These are phyloP conservation scores for Hemerocallis citrina DNA, from an alignment of 106 monocot genomes.

Conservation along the genomic window DNA sequence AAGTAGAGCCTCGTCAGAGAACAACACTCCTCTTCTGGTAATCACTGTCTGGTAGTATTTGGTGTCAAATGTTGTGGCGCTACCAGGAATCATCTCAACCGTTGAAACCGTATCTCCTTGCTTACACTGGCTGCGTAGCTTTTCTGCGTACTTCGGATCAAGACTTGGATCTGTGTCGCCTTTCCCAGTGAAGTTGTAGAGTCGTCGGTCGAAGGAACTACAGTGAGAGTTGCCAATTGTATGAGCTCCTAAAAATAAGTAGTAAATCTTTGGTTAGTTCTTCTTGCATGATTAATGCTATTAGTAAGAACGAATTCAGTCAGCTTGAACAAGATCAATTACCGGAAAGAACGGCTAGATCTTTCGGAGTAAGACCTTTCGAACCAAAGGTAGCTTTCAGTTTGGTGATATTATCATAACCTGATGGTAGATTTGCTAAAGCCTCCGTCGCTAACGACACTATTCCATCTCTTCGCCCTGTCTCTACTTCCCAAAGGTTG, in stretches of 20 bases:
- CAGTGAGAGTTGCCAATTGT: slow-evolving; percentile 36
- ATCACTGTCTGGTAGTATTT: slow-evolving; percentile 26
- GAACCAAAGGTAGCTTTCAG: slow-evolving; percentile 8
- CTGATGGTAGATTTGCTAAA: slow-evolving; percentile 8
- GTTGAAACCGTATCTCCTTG: slow-evolving; percentile 1
- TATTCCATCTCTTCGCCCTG: slow-evolving; percentile 24
- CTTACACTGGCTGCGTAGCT: slow-evolving; percentile 24
- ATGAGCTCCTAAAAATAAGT: slow-evolving; percentile 20
- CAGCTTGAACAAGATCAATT: too few relatives aligned
- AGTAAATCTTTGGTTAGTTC: too few relatives aligned
- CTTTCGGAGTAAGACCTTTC: slow-evolving; percentile 15
- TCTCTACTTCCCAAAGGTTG: slow-evolving; percentile 16
- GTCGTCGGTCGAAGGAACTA: slow-evolving; percentile 14
- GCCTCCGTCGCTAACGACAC: slow-evolving; percentile 2
- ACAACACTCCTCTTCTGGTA: slow-evolving; percentile 27
- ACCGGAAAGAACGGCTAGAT: slow-evolving; percentile 23
- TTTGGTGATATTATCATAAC: slow-evolving; percentile 1
- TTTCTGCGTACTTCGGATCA: slow-evolving; percentile 11
- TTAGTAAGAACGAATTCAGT: too few relatives aligned
- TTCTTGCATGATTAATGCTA: too few relatives aligned
- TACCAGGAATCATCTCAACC: slow-evolving; percentile 27
- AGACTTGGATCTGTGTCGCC: slow-evolving; percentile 36
- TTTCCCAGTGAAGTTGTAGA: slow-evolving; percentile 41
- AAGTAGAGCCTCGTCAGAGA: slow-evolving; percentile 31
- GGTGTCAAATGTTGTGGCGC: slow-evolving; percentile 25